A percentile compares a stretch with the other conserved stretches of the same genome.
Evolutionary conservation across 1,284 basidiomycete genomes (phyloP).

Genomic region (Singerocomus inundabilis): DNA sequence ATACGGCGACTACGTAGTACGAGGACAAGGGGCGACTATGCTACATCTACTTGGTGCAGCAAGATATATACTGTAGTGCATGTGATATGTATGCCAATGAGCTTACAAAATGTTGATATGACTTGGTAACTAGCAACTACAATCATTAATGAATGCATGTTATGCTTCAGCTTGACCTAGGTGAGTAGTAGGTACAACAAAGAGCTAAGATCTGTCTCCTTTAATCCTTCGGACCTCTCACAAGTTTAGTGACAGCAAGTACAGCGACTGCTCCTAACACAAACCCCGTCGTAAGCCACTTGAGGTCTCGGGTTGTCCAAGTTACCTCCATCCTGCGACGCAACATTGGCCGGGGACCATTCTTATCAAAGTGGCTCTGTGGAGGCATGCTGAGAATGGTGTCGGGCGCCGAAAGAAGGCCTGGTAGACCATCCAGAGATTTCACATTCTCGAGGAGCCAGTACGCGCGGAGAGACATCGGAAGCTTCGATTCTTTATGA

Average conservation of each 20-base stretch:
- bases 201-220: background rate
- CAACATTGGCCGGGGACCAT: conserved; percentile 11
- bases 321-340: background rate
- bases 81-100: too few species aligned
- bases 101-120: too few species aligned
- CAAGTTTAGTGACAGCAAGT: conserved; percentile 4
- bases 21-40: too few species aligned
- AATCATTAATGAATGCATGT: background rate
- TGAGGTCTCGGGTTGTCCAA: background rate
- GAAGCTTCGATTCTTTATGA: conserved; percentile 6
- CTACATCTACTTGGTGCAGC: too few species aligned
- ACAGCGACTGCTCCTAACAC: conserved; percentile 10
- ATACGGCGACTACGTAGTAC: too few species aligned
- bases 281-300: conserved; percentile 20
- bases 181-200: background rate
- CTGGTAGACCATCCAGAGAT: conserved; percentile 53
- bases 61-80: too few species aligned
- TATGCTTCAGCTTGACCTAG: background rate
- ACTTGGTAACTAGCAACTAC: background rate
- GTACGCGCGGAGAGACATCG: conserved; percentile 42
- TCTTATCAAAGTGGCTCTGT: conserved; percentile 18
- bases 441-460: conserved; percentile 45
- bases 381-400: conserved; percentile 12
- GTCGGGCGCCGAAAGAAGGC: conserved; percentile 30
- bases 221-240: conserved; percentile 4